These are phyloP conservation scores for Mycocentrospora acerina DNA, from an alignment of 2,329 filamentous ascomycete species.

Conservation along the genomic window DNA sequence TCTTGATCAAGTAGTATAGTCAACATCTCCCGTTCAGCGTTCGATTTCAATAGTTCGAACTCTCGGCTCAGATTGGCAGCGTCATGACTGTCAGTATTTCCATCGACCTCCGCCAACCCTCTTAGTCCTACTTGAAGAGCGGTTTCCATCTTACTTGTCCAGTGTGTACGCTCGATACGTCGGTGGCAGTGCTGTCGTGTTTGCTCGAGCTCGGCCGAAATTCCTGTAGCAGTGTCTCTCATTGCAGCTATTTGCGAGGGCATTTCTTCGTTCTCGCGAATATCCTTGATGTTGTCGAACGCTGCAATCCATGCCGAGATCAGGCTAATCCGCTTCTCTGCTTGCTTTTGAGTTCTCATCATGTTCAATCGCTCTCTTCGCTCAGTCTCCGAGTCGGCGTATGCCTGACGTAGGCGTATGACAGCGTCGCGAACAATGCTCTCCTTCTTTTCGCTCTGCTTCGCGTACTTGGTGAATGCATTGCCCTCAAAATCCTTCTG, in stretches of 20 bases:
- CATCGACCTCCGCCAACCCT: slow-evolving; percentile 73
- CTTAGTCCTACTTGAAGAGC: slow-evolving; percentile 82
- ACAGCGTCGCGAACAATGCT: slow-evolving; percentile 74
- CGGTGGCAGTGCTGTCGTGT: slow-evolving; percentile 91
- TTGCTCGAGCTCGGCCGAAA: slow-evolving; percentile 83
- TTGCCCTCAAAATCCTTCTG: slow-evolving; percentile 83
- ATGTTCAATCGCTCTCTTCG: slow-evolving; percentile 75
- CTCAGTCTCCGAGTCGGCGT: slow-evolving; percentile 76
- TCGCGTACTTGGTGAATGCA: slow-evolving; percentile 86
- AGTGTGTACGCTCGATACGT: slow-evolving; percentile 74
- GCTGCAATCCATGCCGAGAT: slow-evolving; percentile 92
- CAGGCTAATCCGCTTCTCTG: slow-evolving; percentile 81
- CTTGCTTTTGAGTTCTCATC: slow-evolving; percentile 79
- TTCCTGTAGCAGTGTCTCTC: slow-evolving; percentile 84
- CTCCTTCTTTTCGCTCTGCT: slow-evolving; percentile 84
- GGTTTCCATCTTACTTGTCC: slow-evolving; percentile 85
- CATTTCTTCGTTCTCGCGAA: slow-evolving; percentile 67
- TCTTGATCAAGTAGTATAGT: slow-evolving; percentile 80
- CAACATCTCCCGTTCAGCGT: slow-evolving; percentile 78
- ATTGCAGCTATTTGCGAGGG: slow-evolving; percentile 63
- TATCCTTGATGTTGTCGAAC: slow-evolving; percentile 80
- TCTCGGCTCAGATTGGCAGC: slow-evolving; percentile 74
- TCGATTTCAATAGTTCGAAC: slow-evolving; percentile 80
- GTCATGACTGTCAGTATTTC: slow-evolving; percentile 65
- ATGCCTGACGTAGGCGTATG: slow-evolving; percentile 76